Evolutionary conservation across 148 eudicot genomes (phyloP).

Genomic region (Silene latifolia): DNA sequence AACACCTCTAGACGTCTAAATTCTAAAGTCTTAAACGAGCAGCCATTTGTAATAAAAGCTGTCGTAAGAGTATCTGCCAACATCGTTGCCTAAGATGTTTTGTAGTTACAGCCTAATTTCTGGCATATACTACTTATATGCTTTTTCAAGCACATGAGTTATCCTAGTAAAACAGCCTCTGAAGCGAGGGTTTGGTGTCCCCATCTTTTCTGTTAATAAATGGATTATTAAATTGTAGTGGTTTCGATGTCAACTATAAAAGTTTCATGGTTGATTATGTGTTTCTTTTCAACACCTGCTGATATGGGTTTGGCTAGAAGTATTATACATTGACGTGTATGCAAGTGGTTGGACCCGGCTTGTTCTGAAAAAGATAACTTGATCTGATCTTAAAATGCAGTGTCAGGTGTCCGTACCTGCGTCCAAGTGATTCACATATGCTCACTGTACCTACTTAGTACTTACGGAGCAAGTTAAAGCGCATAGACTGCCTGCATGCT

Average conservation of each 20-base stretch:
- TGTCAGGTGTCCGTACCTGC: background rate
- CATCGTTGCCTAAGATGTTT: background rate
- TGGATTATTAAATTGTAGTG: background rate
- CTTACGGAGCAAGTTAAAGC: background rate
- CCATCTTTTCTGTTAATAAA: background rate
- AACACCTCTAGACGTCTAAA: no score
- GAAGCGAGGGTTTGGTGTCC: background rate
- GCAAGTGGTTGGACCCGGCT: background rate
- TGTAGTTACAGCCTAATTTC: background rate
- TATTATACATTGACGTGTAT: background rate
- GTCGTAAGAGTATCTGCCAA: background rate
- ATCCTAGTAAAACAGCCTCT: background rate
- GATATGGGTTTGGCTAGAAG: background rate
- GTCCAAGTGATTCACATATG: background rate
- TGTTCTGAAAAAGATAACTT: background rate
- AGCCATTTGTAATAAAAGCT: background rate
- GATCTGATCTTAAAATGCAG: background rate
- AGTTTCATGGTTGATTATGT: background rate
- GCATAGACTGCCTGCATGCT: background rate
- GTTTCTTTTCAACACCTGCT: background rate
- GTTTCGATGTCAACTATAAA: background rate
- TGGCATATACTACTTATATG: background rate
- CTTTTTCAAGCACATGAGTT: background rate
- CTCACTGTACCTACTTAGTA: background rate
- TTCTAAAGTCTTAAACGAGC: no score